Percentiles rank a stretch among this genome's conserved stretches.
phyloP scores from a whole-genome alignment of 805 yeast genomes.

The Hemisphaericaspora nanyangensis region DNA sequence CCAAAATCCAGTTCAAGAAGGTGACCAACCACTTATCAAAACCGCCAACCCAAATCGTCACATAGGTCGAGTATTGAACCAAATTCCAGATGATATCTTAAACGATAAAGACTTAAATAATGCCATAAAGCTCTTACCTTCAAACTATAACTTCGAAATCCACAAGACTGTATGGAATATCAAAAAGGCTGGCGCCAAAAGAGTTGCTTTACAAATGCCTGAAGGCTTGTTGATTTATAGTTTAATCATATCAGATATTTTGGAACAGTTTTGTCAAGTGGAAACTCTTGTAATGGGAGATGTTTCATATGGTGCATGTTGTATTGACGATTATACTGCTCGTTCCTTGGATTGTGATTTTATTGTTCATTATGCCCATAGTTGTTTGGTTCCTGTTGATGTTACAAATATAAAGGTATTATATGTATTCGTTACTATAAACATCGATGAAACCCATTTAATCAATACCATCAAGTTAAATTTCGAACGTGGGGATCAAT shows the following conservation, averaged over 20 bases:
- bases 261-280: conserved; percentile 84
- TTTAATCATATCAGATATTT: conserved; percentile 81
- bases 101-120: conserved; percentile 78
- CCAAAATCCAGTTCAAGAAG: conserved; percentile 4
- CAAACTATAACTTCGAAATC: conserved; percentile 92
- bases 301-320: conserved; percentile 97
- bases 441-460: conserved; percentile 79
- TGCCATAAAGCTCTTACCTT: conserved; percentile 77
- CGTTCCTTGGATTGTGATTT: conserved; percentile 90
- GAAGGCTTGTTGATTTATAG: conserved; percentile 91
- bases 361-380: conserved; percentile 94
- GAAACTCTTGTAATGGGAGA: conserved; percentile 97
- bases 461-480: conserved; percentile 71
- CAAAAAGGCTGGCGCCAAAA: conserved; percentile 62
- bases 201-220: conserved; percentile 96
- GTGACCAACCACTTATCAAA: conserved; percentile 21
- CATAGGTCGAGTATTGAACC: conserved; percentile 68
- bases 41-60: conserved; percentile 25
- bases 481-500: conserved; percentile 55
- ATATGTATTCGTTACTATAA: conserved; percentile 93
- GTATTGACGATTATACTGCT: conserved; percentile 96
- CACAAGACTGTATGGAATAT: conserved; percentile 96
- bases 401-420: conserved; percentile 85
- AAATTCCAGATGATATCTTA: conserved; percentile 82
- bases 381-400: conserved; percentile 94